Conservation (phyloP, 495 filamentous ascomycete species). For the Podospora appendiculata region DNA sequence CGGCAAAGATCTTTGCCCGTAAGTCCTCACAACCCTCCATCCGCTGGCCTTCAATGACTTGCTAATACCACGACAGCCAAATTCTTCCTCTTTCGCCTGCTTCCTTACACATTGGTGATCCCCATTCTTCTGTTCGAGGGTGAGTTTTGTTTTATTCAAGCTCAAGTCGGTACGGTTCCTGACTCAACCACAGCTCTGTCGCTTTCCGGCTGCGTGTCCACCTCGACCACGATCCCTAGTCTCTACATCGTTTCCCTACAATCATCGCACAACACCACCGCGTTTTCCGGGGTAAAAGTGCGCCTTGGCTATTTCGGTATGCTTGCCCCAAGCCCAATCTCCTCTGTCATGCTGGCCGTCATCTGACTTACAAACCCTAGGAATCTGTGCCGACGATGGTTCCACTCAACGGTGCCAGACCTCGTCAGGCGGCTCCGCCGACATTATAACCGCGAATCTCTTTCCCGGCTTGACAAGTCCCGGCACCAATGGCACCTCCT, state of each 20-base stretch:
- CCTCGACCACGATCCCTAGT: conserved; percentile 19
- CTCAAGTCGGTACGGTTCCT: not conserved
- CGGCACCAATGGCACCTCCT: not conserved
- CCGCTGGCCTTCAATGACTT: not conserved
- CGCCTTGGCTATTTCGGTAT: conserved; percentile 28
- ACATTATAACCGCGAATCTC: conserved; percentile 3
- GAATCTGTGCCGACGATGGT: conserved; percentile 22
- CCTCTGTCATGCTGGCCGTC: not conserved
- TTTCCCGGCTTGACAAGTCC: conserved; percentile 2
- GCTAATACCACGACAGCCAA: not conserved
- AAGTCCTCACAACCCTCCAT: not conserved
- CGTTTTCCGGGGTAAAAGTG: conserved; percentile 5
- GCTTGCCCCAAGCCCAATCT: not conserved
- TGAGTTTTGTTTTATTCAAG: not conserved
- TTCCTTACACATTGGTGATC: conserved; percentile 17
- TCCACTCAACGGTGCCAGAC: conserved; percentile 14
- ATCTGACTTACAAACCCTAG: not conserved
- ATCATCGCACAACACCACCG: conserved; percentile 11
- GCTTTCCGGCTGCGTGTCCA: conserved; percentile 21
- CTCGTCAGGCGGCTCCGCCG: conserved; percentile 5
- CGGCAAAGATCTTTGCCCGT: not conserved
- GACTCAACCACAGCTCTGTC: conserved; percentile 15
- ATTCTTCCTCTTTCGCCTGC: conserved; percentile 2
- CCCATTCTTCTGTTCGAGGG: conserved; percentile 20
- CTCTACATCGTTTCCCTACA: conserved; percentile 22